Percentiles rank a stretch among this genome's conserved stretches.
phyloP scores from a whole-genome alignment of 192 early-diverging fungal genomes.

The Rhizophagus clarus region DNA sequence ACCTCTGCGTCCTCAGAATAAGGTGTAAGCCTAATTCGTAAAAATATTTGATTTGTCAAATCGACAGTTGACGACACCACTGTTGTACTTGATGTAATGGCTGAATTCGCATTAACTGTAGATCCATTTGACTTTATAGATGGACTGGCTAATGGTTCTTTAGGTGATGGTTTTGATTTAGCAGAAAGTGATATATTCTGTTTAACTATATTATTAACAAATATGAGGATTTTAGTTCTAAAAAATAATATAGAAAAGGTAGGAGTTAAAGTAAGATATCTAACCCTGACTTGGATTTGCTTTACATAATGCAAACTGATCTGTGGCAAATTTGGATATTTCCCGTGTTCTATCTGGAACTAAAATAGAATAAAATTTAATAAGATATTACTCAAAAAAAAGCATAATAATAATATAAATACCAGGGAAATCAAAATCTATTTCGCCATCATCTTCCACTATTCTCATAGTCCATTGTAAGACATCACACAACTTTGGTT shows the following conservation, averaged over 20 bases:
- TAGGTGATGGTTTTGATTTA: slow-evolving; percentile 7
- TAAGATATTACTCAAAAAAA: background rate
- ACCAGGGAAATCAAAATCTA: slow-evolving; percentile 97
- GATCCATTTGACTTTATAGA: background rate
- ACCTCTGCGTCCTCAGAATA: slow-evolving; percentile 63
- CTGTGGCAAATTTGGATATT: slow-evolving; percentile 84
- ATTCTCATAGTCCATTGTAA: slow-evolving; percentile 88
- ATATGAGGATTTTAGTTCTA: background rate
- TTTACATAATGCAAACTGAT: slow-evolving; percentile 88
- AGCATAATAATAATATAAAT: slow-evolving; percentile 4
- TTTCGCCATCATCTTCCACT: slow-evolving; percentile 92
- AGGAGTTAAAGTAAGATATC: slow-evolving; percentile 8
- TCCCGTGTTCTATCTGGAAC: slow-evolving; percentile 87
- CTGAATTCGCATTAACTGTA: background rate
- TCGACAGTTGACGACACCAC: slow-evolving; percentile 12
- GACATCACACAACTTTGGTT: slow-evolving; percentile 64
- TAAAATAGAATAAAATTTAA: slow-evolving; percentile 31
- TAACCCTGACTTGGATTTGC: slow-evolving; percentile 73
- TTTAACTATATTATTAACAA: slow-evolving; percentile 33
- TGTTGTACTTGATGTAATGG: background rate
- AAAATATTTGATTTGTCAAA: slow-evolving; percentile 50
- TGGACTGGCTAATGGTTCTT: background rate
- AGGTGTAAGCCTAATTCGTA: slow-evolving; percentile 52
- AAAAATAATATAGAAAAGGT: background rate
- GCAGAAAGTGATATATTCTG: slow-evolving; percentile 35